Base-by-base conservation (phyloP, 306 rosid species). In the Trifolium dubium region DNA sequence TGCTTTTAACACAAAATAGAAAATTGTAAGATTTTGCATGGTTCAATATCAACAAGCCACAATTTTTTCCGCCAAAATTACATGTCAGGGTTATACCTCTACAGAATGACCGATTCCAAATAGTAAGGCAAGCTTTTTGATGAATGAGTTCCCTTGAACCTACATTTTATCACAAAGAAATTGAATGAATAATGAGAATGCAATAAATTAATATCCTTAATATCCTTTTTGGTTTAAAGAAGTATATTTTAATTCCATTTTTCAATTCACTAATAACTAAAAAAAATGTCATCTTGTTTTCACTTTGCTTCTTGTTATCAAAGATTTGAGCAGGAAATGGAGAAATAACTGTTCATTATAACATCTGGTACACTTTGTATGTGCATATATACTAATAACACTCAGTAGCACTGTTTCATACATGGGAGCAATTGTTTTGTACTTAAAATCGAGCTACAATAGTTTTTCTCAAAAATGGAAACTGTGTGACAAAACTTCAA, bases 91-190 rank as follows among this genome's bases (percentile, higher is more conserved):
- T 28, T 59, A 63, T 88, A 95, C 99, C 93, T 92, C 99, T 49
- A 85, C 86, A 55, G 86, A 78, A 80, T 86, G 96, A 75, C 97
- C 96, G 86, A 88, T 71, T 55, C 97, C 99, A 72, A 95, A 92
- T 78, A 95, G 78, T 55, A 86, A 65, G 9, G 96, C 61, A 69
- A 87, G 80, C 88, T 95, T 95, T 88, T 95, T 95, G 82, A 83
- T 96, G 88, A 95, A 95, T 5, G 99, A 95, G 86, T 95, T 95
- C 77, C 99, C 99, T 60, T 88, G 97, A 85, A 85, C 86, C 99
- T 95, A 90, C 81, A 83, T 53, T 78, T 72, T 80, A 74, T 31
- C 55, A 41, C 61, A 62, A 69, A 54, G 81, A 72, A 73, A 71
- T 53, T 59, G 66, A 67, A 69, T 23, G 15, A 28, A 7, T 56